A percentile compares a stretch with the other conserved stretches of the same genome.
These are phyloP conservation scores for Paraphaeosphaeria sporulosa DNA, from an alignment of 2,329 filamentous ascomycete species.

Conservation along the genomic window DNA sequence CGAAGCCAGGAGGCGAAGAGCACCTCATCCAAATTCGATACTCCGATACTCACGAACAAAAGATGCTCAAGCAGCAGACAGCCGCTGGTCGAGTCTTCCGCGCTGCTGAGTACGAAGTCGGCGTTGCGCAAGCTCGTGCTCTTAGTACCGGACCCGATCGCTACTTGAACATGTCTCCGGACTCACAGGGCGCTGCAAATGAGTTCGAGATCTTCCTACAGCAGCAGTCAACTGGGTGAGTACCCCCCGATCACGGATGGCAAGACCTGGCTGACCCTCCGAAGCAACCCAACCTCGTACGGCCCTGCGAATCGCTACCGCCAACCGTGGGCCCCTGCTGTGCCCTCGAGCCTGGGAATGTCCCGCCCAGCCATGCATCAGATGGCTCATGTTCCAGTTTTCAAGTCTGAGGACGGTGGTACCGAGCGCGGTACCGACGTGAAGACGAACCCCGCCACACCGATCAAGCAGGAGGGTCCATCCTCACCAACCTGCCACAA, in stretches of 20 bases:
- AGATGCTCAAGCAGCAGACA: conserved; percentile 94
- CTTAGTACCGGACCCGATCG: conserved; percentile 41
- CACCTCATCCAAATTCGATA: conserved; percentile 92
- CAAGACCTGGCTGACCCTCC: conserved; percentile 5
- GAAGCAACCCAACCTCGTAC: conserved; percentile 23
- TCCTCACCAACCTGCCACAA: conserved; percentile 32
- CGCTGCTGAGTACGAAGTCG: conserved; percentile 81
- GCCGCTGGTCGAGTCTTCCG: conserved; percentile 95
- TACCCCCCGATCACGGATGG: neutral
- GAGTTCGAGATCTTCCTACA: conserved; percentile 51
- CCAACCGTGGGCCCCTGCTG: conserved; percentile 44
- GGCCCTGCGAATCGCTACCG: conserved; percentile 34
- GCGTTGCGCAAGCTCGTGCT: conserved; percentile 50
- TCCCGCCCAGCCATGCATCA: conserved; percentile 40
- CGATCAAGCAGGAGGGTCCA: conserved; percentile 38
- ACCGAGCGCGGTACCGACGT: conserved; percentile 40
- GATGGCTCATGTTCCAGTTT: conserved; percentile 31
- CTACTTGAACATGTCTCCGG: conserved; percentile 44
- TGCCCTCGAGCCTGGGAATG: conserved; percentile 45
- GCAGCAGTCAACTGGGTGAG: conserved; percentile 24
- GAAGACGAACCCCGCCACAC: conserved; percentile 45
- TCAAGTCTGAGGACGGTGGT: conserved; percentile 38
- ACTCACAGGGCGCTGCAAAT: conserved; percentile 41
- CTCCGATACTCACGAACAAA: conserved; percentile 95
- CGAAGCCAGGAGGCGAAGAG: conserved; percentile 71